Conservation (phyloP, 2,329 filamentous ascomycete genomes). For the Venturia nashicola region DNA sequence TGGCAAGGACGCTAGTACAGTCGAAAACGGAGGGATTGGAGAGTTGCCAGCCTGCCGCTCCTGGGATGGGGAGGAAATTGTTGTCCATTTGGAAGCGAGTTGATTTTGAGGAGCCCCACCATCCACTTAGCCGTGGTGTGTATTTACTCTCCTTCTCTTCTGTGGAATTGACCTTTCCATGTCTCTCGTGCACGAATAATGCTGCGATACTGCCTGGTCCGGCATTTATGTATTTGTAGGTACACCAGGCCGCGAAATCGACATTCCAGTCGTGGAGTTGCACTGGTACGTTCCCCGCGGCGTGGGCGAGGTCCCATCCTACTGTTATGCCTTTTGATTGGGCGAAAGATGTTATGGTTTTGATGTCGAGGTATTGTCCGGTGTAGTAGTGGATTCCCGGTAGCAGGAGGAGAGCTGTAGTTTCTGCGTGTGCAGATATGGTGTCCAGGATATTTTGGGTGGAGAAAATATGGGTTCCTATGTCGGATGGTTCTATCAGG, state of each 20-base stretch:
- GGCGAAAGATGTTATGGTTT: constrained; percentile 65
- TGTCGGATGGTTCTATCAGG: constrained; percentile 51
- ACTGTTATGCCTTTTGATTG: constrained; percentile 58
- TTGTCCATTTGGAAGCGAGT: constrained; percentile 77
- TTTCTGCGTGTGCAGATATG: constrained; percentile 63
- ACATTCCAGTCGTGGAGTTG: constrained; percentile 78
- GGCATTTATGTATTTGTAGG: constrained; percentile 86
- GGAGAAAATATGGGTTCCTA: constrained; percentile 44
- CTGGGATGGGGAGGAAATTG: constrained; percentile 61
- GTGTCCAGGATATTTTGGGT: constrained; percentile 59
- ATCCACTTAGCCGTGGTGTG: constrained; percentile 57
- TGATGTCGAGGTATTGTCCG: constrained; percentile 77
- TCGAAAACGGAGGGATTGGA: constrained; percentile 75
- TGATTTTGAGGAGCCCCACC: constrained; percentile 75
- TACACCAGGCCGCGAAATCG: constrained; percentile 88
- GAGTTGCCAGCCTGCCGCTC: constrained; percentile 73
- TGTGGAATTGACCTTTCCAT: constrained; percentile 42
- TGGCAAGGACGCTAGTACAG: constrained; percentile 59
- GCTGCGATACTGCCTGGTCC: constrained; percentile 74
- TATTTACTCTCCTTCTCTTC: not conserved
- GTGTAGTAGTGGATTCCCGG: constrained; percentile 89
- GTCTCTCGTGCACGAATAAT: constrained; percentile 65
- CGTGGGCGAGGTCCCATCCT: constrained; percentile 84
- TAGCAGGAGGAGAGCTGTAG: constrained; percentile 64
- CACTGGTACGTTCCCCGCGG: constrained; percentile 71